phyloP scores from a whole-genome alignment of 2,329 filamentous ascomycete species.

The Aspergillus awamori region DNA sequence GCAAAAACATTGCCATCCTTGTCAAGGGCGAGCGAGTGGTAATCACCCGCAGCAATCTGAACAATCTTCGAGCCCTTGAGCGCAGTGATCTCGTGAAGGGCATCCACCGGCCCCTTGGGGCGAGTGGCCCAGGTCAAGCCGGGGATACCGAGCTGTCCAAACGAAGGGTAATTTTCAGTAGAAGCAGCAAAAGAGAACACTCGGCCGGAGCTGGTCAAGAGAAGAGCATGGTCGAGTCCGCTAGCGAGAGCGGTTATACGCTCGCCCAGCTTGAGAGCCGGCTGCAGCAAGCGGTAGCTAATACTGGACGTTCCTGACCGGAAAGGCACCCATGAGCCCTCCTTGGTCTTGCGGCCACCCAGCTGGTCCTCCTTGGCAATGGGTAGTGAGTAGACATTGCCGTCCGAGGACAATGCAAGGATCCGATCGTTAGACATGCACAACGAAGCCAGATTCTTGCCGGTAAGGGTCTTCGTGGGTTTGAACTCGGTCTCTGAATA shows the following conservation, averaged over 20 bases:
- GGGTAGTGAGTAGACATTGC: slow-evolving; percentile 82
- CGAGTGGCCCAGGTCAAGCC: slow-evolving; percentile 79
- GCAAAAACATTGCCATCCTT: slow-evolving; percentile 75
- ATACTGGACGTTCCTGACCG: slow-evolving; percentile 63
- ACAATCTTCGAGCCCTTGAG: slow-evolving; percentile 71
- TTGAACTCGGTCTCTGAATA: slow-evolving; percentile 67
- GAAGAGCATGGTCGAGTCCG: slow-evolving; percentile 81
- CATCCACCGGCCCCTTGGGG: slow-evolving; percentile 76
- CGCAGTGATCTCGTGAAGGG: slow-evolving; percentile 75
- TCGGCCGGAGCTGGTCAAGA: slow-evolving; percentile 81
- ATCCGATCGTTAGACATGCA: slow-evolving; percentile 81
- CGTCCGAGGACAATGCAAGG: slow-evolving; percentile 72
- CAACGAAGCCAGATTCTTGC: slow-evolving; percentile 78
- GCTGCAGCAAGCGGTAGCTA: slow-evolving; percentile 73
- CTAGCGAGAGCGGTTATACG: slow-evolving; percentile 72
- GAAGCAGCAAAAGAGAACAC: slow-evolving; percentile 88
- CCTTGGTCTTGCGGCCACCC: slow-evolving; percentile 64
- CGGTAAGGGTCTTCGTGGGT: slow-evolving; percentile 73
- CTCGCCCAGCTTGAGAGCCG: slow-evolving; percentile 69
- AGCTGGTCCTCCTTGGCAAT: slow-evolving; percentile 72
- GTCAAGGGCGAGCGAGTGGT: slow-evolving; percentile 80
- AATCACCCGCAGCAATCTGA: slow-evolving; percentile 80
- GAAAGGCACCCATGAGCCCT: slow-evolving; percentile 73
- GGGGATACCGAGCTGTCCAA: slow-evolving; percentile 84
- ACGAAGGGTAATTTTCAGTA: slow-evolving; percentile 73